Evolutionary conservation across 768 basidiomycete species (phyloP), one percentile per base, ranked within the genome.

Genomic region (Trametes cubensis): DNA sequence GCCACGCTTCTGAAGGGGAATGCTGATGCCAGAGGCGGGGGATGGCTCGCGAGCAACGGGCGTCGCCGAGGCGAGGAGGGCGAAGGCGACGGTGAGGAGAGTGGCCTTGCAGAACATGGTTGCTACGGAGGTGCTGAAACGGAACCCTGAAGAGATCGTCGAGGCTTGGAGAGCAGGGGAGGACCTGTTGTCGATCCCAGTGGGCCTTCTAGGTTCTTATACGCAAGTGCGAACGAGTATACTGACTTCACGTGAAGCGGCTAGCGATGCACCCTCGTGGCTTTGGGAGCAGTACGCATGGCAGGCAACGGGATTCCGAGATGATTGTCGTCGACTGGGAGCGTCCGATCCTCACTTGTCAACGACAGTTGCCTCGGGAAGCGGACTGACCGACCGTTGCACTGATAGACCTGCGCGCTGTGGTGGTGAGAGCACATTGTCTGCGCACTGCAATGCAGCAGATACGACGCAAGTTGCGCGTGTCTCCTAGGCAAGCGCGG

Each of bases 81-180:
- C 63, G 20, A 69, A 60, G 21, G 63, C 58, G 18, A 67, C 49
- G 34, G 60, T 54, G 58, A 65, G 23, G 15, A 67, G 53, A 44
- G 60, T 15, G 17, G 60, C 26, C 45, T 69, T 69, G 63, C 50
- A 62, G 52, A 69, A 69, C 67, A 69, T 69, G 26, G 41, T 59
- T 23, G 45, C 41, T n/a, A 23, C 34, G 28, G 26, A 20, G 20
- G 18, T 47, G 23, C 20, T 47, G 46, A 10, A 26, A 23, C 23
- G 7, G 42, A 44, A 44, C 18, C 42, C 42, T 17, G 42, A 44
- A 44, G 42, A 44, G 42, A 21, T 17, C 20, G 42, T 44, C 42
- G 42, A 44, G 18, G 42, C 42, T 44, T 44, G 42, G 18, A 44
- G 42, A 44, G 42, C 42, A 44, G 42, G 42, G n/a, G 17, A 18